Evolutionary conservation across 768 basidiomycete species (phyloP), one percentile per base, ranked within the genome.

Genomic region (Phaeotremella skinneri): DNA sequence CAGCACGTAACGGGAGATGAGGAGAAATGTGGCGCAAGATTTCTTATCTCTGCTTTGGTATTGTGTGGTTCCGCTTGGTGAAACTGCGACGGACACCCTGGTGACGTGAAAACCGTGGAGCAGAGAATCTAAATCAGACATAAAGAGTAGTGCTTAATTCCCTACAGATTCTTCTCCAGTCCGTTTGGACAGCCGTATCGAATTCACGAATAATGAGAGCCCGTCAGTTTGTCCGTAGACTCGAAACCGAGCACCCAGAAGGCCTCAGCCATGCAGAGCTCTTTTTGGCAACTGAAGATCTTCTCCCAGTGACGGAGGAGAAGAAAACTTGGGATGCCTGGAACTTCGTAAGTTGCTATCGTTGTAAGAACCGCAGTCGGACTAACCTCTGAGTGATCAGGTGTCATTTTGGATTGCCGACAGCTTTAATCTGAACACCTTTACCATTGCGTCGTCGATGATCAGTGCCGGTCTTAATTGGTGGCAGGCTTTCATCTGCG

Each of bases 381-480:
- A 54, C 43, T 49, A 47, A 59, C 27, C 58, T 53, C 52, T 45
- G 29, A n/a, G 27, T 41, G 32, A 14, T 31, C 29, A 67, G 66
- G 68, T 61, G 17, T 52, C 41, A 34, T 87, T 86, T 78, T 89
- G 87, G 88, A 82, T 89, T 42, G 87, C 86, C 37, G 88, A 90
- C 78, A 84, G 83, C 66, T 89, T 74, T 67, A 75, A 75, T 60
- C 43, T 75, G 48, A 73, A 72, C 62, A 74, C 76, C 0, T 78
- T 75, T 63, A 70, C 73, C 53, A 79, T 79, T 48, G 78, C 76
- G 4, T 67, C 70, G 4, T 66, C 67, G 1, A 75, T 76, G 63
- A 70, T 78, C 31, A 55, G 60, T 0, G 61, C 72, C 1, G 70
- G 70, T 49, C 60, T 72, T 14, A 67, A 54, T 26, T 72, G 66